Base-by-base conservation (phyloP, 345 rosid genomes). In the Noccaea caerulescens region DNA sequence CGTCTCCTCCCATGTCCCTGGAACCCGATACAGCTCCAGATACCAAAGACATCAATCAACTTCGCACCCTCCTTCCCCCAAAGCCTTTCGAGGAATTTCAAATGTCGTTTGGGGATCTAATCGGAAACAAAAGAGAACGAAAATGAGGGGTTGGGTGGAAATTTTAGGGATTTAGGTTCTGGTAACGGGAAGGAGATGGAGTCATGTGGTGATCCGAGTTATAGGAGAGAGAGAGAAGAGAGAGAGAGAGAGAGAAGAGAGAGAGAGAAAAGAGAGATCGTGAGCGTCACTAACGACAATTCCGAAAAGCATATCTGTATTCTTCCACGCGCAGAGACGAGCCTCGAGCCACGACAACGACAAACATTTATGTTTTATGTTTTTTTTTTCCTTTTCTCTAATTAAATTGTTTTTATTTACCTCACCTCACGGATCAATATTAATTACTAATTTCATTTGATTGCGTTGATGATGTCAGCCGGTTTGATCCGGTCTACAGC, bases 141-240 rank as follows among this genome's bases (percentile, higher is more conserved):
- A 14, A 63, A 46, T 37, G 68, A 36, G 16, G 30, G 65, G 38
- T 37, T 12, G 46, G 7, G 12, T 10, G 9, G 36, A 23, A 33
- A 13, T 7, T 57, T 71, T 64, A 77, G 77, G 58, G 73, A 53
- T 65, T 76, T 42, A 54, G 67, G 59, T 50, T n/a, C 72, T 75
- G 73, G 67, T 36, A 63, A 42, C 64, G 55, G 68, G 37, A 67
- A 36, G 43, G 18, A 68, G 85, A 82, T 70, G 67, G 23, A 51
- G 84, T 85, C 84, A 63, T 85, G 93, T 67, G 93, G 88, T 81
- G 93, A 83, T 86, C 88, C 93, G 88, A 73, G 80, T 80, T 79
- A 41, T 42, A 10, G 16, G 81, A 72, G 63, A 44, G 72, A 80
- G 76, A 59, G 11, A 14, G 4, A 37, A 39, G 18, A 58, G 32